Base-by-base conservation (phyloP, 768 basidiomycete genomes). In the Boletus eberwhitei region DNA sequence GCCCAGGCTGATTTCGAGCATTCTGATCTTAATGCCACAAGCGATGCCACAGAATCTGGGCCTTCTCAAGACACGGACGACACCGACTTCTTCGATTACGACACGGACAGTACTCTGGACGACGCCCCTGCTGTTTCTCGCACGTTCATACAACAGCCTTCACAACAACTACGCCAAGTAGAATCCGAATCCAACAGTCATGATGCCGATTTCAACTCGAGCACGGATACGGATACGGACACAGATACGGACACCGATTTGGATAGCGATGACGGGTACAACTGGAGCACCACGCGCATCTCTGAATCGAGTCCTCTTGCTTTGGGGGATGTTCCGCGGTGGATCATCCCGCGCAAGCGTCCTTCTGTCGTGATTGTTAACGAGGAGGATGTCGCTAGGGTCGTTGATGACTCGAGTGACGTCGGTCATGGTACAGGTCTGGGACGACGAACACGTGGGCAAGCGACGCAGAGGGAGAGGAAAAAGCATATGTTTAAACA, bases 321-420 rank as follows among this genome's bases (percentile, higher is more conserved):
- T 14, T 13, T 53, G 19, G 32, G 48, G 3, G 55, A 50, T 38
- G 39, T 54, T 21, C 43, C 58, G 3, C 48, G 36, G 26, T 65
- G 64, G 63, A 36, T 69, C 1, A 59, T 62, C 29, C 59, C 63
- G 4, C 60, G 58, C 39, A 65, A 56, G 36, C 59, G 60, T 35
- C 57, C 62, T 8, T 72, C 69, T 11, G 53, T 61, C 40, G 38
- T 57, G 35, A 46, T 54, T 3, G 19, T 46, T 6, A 35, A 52
- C 22, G 47, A 48, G 11, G 40, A 31, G 13, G 41, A 52, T 22
- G 21, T 51, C 19, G 5, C 40, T 12, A 21, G 8, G 8, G 49
- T 38, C 5, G 26, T 22, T 8, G 31, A 44, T 19, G 11, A 24
- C 38, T 26, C 43, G 37, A 22, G 14, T 38, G 47, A 59, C 4